phyloP scores from a whole-genome alignment of 2,329 filamentous ascomycete species.

The Fusarium sarcochroum region DNA sequence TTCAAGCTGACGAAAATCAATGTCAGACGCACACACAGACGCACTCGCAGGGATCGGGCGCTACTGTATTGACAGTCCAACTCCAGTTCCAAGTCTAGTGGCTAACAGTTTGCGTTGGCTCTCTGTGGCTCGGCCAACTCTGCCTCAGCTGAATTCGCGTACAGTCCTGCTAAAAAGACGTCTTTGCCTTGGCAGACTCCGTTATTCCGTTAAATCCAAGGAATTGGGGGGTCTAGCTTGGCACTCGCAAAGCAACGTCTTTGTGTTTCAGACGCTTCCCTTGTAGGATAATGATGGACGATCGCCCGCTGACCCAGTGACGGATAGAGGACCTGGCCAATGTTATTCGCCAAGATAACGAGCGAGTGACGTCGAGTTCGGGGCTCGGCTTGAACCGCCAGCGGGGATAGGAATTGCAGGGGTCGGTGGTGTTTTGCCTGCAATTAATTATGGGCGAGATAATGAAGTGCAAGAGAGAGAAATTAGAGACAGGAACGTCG shows the following conservation, averaged over 20 bases:
- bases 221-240: constrained; percentile 19
- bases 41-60: constrained; percentile 30
- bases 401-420: constrained; percentile 21
- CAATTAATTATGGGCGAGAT: constrained; percentile 12
- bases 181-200: constrained; percentile 29
- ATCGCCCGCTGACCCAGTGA: constrained; percentile 37
- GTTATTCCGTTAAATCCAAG: constrained; percentile 21
- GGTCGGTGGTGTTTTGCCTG: not conserved
- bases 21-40: constrained; percentile 26
- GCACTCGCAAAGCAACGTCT: constrained; percentile 15
- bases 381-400: constrained; percentile 38
- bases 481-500: constrained; percentile 1
- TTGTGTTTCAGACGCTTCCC: constrained; percentile 35
- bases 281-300: constrained; percentile 21
- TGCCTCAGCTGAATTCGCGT: constrained; percentile 12
- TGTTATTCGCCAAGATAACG: constrained; percentile 9
- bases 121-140: constrained; percentile 34
- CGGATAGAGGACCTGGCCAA: constrained; percentile 21
- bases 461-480: constrained; percentile 19
- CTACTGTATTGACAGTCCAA: constrained; percentile 9
- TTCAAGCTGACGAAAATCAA: constrained; percentile 47
- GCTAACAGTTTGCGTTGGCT: constrained; percentile 37
- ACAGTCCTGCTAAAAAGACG: constrained; percentile 1
- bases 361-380: constrained; percentile 39
- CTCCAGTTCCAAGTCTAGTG: constrained; percentile 12